Evolutionary conservation across 768 basidiomycete genomes (phyloP), one percentile per base, ranked within the genome.

Genomic region (Russula sp.): DNA sequence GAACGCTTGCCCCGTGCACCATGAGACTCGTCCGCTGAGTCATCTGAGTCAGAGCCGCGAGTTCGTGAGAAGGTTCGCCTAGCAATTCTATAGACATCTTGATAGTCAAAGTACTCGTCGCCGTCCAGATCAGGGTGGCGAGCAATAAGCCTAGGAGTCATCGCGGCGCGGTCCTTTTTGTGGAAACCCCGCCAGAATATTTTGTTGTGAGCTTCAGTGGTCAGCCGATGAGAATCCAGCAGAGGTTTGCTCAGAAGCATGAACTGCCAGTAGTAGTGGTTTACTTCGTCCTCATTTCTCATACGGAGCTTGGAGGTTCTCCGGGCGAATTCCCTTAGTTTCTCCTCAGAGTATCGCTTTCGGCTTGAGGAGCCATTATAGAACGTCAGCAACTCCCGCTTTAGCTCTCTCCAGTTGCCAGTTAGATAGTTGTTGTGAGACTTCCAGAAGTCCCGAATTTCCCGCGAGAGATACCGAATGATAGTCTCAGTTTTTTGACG

Each of bases 321-420:
- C 5, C 5, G 7, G 0, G 18, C 9, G 9, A 38, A 38, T 1
- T 50, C 34, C 6, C 50, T 8, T 2, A 59, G 22, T 2, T 26
- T 26, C 1, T 50, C 22, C 9, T 38, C 50, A 1, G 58, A 26
- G 22, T 50, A 26, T 0, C 48, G 24, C 1, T 11, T 4, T 0
- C 9, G 2, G 9, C 2, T n/a, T n/a, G n/a, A n/a, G n/a, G 48
- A 3, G 3, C 8, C 22, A 2, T 2, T 2, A n/a, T 58, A 58
- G 2, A 24, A 2, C 0, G 4, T 1, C 14, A 22, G 6, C 0
- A 59, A 14, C 2, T n/a, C 14, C 0, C 2, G 1, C 1, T 24
- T 9, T 7, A 59, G 24, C 0, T 24, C 16, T 1, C 0, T 4
- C 58, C 58, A 59, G 24, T 38, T 28, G 18, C 4, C 28, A 1